Conservation (phyloP, 306 rosid genomes). For the Vicia villosa region DNA sequence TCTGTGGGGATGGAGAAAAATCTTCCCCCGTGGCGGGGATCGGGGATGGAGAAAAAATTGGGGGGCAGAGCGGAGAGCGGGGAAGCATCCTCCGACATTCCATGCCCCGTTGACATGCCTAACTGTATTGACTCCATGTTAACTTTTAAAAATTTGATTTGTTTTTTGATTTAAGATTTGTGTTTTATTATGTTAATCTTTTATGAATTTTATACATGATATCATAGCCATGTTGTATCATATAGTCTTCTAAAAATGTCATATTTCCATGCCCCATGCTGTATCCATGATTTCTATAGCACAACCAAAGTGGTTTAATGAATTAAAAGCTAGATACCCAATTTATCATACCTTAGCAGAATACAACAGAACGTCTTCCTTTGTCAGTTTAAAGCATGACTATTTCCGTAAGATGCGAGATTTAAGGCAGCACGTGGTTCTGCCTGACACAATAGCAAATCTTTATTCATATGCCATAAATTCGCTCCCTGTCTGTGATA, state of each 20-base stretch:
- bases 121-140: neutral
- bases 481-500: conserved; percentile 26
- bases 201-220: neutral
- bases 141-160: neutral
- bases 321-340: conserved; percentile 17
- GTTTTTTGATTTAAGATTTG: conserved; percentile 3
- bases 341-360: conserved; percentile 81
- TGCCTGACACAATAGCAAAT: conserved; percentile 81
- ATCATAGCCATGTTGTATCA: neutral
- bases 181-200: conserved; percentile 8
- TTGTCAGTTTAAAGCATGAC: conserved; percentile 80
- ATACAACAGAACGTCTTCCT: conserved; percentile 79
- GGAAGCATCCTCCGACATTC: no score
- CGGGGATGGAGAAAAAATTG: no score
- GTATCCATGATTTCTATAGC: neutral
- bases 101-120: no score
- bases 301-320: neutral
- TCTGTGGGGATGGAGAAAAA: no score
- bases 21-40: no score
- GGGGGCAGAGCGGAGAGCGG: no score
- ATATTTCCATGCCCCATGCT: neutral
- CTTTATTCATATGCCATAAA: conserved; percentile 52
- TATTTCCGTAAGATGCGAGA: conserved; percentile 91
- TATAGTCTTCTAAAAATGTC: neutral
- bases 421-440: conserved; percentile 99